Evolutionary conservation across 192 early-diverging fungal species (phyloP).

Genomic region (Podila minutissima): DNA sequence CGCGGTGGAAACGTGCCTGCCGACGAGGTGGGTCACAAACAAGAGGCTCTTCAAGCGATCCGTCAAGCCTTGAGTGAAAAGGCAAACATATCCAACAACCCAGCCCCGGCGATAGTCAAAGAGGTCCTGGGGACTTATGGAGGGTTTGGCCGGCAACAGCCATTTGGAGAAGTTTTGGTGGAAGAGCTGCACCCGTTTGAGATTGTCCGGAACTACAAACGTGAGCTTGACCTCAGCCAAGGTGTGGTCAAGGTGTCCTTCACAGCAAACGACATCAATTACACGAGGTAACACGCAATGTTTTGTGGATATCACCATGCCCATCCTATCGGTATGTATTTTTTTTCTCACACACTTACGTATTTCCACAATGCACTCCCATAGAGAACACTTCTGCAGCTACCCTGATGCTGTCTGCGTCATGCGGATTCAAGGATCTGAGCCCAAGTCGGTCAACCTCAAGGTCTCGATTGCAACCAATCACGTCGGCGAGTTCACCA

Average conservation of each 20-base stretch:
- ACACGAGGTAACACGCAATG: conserved; percentile 18
- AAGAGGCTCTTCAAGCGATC: conserved; percentile 12
- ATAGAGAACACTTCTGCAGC: conserved; percentile 50
- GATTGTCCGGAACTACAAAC: conserved; percentile 15
- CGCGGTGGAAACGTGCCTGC: conserved; percentile 26
- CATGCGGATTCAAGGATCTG: conserved; percentile 27
- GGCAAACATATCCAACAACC: conserved; percentile 3
- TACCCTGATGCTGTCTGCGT: conserved; percentile 41
- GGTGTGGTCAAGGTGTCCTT: conserved; percentile 21
- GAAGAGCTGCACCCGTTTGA: conserved; percentile 30
- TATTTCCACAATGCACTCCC: neutral
- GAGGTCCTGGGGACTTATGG: conserved; percentile 23
- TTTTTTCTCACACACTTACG: neutral
- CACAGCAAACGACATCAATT: conserved; percentile 6
- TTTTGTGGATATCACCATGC: neutral
- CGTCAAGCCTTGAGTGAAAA: conserved; percentile 17
- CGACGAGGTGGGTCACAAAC: conserved; percentile 8
- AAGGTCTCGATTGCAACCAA: conserved; percentile 21
- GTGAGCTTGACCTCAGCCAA: conserved; percentile 24
- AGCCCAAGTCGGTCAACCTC: conserved; percentile 45
- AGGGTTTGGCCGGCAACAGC: conserved; percentile 27
- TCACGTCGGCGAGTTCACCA: conserved; percentile 23
- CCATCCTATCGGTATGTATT: neutral
- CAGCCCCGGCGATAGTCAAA: neutral
- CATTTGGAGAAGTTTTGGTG: conserved; percentile 31